Evolutionary conservation across 2,329 filamentous ascomycete species (phyloP), one percentile per base, ranked within the genome.

Genomic region (Exophiala phaeomuriformis): DNA sequence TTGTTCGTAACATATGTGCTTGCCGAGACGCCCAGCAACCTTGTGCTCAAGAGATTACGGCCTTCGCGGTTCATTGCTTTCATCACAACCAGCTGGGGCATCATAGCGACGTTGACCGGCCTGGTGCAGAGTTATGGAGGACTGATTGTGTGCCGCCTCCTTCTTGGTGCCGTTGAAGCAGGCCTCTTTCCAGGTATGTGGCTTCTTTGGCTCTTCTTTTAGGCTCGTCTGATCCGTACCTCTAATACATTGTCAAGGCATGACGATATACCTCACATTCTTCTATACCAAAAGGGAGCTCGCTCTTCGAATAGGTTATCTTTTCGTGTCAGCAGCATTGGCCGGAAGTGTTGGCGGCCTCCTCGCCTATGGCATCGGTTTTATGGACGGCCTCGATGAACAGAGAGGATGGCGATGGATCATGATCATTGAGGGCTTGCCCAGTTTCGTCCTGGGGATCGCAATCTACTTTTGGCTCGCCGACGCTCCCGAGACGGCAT

Each of bases 1-100:
- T 72, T 86, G 29, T 87, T 86, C 64, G 79, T 85, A 51, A 84
- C 83, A 1, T 86, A 73, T 56, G 54, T 60, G 31, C 44, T 61
- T 29, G 57, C 41, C 9, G 61, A 63, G 32, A 50, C 73, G 4
- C 64, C 72, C 30, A 71, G 67, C 57, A 75, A 75, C 55, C 56
- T 75, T 12, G 66, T 73, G 28, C 64, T 76, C 55, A 75, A 75
- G 61, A 64, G 64, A 28, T 63, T 76, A 46, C 72, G 76, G 4
- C 80, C 77, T 2, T 75, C 72, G 2, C 60, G 77, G 48, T 80
- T 75, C 72, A 74, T 81, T 30, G 74, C 76, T 8, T 59, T 58
- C 45, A 54, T 63, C 12, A 67, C 66, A 58, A 47, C 68, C 7
- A 64, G 64, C 4, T 77, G 75, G 75, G 75, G 75, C 0, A 66